Evolutionary conservation across 1,139 yeast genomes (phyloP).

Genomic region (Waltiozyma sp.): DNA sequence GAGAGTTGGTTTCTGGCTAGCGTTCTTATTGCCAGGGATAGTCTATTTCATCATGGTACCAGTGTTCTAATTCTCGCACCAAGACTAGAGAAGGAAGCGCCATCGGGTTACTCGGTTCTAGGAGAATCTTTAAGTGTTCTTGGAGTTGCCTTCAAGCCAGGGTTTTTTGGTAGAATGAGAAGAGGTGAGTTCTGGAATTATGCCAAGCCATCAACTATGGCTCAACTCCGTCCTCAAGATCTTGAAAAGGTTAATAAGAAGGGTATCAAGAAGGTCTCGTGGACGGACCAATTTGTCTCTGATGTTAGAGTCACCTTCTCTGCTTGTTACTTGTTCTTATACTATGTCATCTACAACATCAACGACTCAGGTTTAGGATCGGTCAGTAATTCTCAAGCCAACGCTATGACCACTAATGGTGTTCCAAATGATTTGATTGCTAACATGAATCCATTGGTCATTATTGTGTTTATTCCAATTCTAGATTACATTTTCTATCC

Average conservation of each 20-base stretch:
- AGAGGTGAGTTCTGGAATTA: slow-evolving; percentile 39
- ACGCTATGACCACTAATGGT: slow-evolving; percentile 54
- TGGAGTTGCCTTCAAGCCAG: slow-evolving; percentile 28
- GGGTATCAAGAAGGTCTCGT: slow-evolving; percentile 26
- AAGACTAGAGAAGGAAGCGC: slow-evolving; percentile 26
- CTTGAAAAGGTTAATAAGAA: slow-evolving; percentile 19
- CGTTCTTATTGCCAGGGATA: slow-evolving; percentile 48
- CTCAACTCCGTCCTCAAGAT: slow-evolving; percentile 9
- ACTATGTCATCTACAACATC: slow-evolving; percentile 50
- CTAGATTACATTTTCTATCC: slow-evolving; percentile 52
- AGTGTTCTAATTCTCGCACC: slow-evolving; percentile 31
- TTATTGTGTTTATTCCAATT: slow-evolving; percentile 53
- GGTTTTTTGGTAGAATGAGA: slow-evolving; percentile 29
- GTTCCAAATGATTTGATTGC: slow-evolving; percentile 63
- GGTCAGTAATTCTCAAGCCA: slow-evolving; percentile 54
- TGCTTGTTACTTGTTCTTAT: slow-evolving; percentile 53
- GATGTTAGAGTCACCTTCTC: slow-evolving; percentile 48
- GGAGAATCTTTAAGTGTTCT: slow-evolving; percentile 32
- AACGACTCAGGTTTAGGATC: slow-evolving; percentile 59
- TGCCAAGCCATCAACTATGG: slow-evolving; percentile 39
- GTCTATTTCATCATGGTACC: slow-evolving; percentile 39
- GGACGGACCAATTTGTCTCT: slow-evolving; percentile 45
- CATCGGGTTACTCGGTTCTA: slow-evolving; percentile 39
- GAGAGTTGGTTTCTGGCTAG: slow-evolving; percentile 68
- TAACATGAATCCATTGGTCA: slow-evolving; percentile 58